Percentiles rank a stretch among this genome's conserved stretches.
Evolutionary conservation across 2,329 filamentous ascomycete species (phyloP).

Genomic region (Chaetomium olivaceum): DNA sequence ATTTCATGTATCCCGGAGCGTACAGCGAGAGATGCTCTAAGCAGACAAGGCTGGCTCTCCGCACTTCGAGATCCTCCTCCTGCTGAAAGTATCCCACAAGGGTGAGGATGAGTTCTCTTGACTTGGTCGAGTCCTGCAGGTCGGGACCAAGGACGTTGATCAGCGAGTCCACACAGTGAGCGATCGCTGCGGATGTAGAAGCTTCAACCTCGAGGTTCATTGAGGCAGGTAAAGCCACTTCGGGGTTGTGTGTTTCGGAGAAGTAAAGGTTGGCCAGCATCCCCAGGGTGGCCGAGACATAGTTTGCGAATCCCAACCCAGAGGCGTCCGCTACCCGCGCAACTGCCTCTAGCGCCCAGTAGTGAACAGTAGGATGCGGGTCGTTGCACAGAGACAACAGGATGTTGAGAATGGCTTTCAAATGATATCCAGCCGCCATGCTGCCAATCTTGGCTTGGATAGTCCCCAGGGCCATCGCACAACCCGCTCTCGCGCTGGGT

Average conservation of each 20-base stretch:
- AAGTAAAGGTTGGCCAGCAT: conserved; percentile 94
- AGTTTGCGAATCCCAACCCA: conserved; percentile 86
- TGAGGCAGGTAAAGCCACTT: conserved; percentile 74
- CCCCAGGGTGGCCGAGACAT: conserved; percentile 85
- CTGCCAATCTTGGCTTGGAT: conserved; percentile 96
- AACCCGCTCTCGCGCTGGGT: conserved; percentile 88
- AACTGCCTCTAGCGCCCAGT: conserved; percentile 90
- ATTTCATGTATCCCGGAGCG: conserved; percentile 83
- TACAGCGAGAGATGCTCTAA: conserved; percentile 91
- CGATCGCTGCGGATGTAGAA: conserved; percentile 78
- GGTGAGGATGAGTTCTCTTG: conserved; percentile 87
- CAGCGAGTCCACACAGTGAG: conserved; percentile 87
- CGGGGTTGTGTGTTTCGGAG: conserved; percentile 85
- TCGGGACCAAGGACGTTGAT: conserved; percentile 97
- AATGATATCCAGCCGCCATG: conserved; percentile 93
- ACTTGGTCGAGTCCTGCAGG: conserved; percentile 86
- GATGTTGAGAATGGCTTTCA: conserved; percentile 96
- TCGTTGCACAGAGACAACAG: conserved; percentile 98
- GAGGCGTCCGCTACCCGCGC: conserved; percentile 87
- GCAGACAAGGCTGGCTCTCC: conserved; percentile 77
- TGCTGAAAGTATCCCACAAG: conserved; percentile 80
- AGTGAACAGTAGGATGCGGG: conserved; percentile 91
- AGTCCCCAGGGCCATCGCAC: conserved; percentile 86
- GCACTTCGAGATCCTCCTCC: conserved; percentile 69
- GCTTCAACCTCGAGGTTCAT: conserved; percentile 90